Conservation (phyloP, 2,329 filamentous ascomycete species). For the Talaromyces rugulosus region DNA sequence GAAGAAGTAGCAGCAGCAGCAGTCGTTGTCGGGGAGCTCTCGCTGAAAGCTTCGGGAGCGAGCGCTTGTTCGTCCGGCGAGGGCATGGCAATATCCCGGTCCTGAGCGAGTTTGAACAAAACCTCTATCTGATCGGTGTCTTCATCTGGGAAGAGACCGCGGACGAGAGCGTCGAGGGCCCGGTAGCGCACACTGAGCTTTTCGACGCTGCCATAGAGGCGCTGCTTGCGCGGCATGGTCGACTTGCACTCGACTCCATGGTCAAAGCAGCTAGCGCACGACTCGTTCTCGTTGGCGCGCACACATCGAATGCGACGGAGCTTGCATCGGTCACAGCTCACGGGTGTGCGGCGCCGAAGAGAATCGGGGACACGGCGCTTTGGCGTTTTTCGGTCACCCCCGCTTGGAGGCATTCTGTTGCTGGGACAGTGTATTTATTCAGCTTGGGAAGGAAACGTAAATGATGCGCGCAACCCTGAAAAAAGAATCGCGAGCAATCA, state of each 20-base stretch:
- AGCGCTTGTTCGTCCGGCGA: constrained; percentile 9
- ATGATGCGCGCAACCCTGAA: not conserved
- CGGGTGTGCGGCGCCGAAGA: constrained; percentile 4
- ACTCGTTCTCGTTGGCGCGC: constrained; percentile 13
- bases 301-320: constrained; percentile 11
- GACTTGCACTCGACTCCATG: constrained; percentile 11
- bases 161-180: constrained; percentile 12
- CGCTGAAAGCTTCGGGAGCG: constrained; percentile 11
- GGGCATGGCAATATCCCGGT: constrained; percentile 9
- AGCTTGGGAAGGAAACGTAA: not conserved
- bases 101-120: constrained; percentile 10
- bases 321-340: constrained; percentile 14
- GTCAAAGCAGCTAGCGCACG: constrained; percentile 10
- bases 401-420: not conserved
- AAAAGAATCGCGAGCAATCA: not conserved
- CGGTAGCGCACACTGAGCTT: constrained; percentile 12
- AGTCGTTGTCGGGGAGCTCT: not conserved
- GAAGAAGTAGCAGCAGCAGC: not conserved
- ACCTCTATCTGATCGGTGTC: constrained; percentile 11
- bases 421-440: not conserved
- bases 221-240: constrained; percentile 12
- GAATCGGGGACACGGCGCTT: constrained; percentile 8
- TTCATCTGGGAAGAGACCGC: constrained; percentile 11
- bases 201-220: constrained; percentile 12
- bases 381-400: constrained; percentile 3